Evolutionary conservation across 2,329 filamentous ascomycete genomes (phyloP).

Genomic region (Rutstroemia sydowiana): DNA sequence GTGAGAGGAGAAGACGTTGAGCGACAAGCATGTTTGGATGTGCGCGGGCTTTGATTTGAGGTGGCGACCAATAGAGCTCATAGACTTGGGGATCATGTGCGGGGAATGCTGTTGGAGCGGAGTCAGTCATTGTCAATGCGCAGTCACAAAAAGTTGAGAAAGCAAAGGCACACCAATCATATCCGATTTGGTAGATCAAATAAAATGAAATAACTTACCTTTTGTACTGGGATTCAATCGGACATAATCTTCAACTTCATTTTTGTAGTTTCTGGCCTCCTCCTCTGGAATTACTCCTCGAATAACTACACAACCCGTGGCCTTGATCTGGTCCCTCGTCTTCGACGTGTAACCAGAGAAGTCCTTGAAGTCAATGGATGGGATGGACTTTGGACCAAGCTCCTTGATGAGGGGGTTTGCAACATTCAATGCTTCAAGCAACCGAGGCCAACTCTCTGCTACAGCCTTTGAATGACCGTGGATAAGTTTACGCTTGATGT

Average conservation of each 20-base stretch:
- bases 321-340: slow-evolving; percentile 3
- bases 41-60: slow-evolving; percentile 60
- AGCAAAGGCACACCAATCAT: not conserved
- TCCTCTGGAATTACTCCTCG: slow-evolving; percentile 55
- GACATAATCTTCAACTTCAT: slow-evolving; percentile 57
- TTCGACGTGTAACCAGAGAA: not conserved
- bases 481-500: slow-evolving; percentile 46
- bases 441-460: slow-evolving; percentile 39
- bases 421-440: slow-evolving; percentile 37
- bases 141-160: not conserved
- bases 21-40: slow-evolving; percentile 56
- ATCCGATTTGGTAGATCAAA: no score
- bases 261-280: slow-evolving; percentile 59
- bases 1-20: slow-evolving; percentile 54
- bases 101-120: slow-evolving; percentile 45
- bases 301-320: slow-evolving; percentile 42
- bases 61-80: slow-evolving; percentile 67
- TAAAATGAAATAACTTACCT: slow-evolving; percentile 27
- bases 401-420: slow-evolving; percentile 42
- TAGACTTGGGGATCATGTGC: slow-evolving; percentile 60
- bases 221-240: slow-evolving; percentile 52
- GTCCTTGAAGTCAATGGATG: slow-evolving; percentile 21
- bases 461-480: slow-evolving; percentile 42
- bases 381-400: slow-evolving; percentile 42
- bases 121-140: not conserved